Conservation (phyloP, 352 stramenopile species). For the Vaucheria bursata region DNA sequence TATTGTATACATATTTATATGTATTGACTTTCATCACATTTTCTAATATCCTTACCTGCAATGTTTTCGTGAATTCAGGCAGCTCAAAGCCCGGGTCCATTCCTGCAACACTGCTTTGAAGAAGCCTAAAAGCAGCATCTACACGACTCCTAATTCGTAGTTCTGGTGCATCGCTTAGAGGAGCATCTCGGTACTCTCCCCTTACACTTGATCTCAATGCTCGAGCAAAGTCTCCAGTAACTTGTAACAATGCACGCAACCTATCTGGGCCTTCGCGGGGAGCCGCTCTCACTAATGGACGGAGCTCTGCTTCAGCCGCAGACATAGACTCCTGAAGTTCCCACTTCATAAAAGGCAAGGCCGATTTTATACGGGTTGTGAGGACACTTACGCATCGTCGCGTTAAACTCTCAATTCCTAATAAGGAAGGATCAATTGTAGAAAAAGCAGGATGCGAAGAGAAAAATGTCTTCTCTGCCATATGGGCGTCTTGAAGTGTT, state of each 20-base stretch:
- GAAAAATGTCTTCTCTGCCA: slow-evolving; percentile 39
- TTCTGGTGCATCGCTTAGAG: slow-evolving; percentile 36
- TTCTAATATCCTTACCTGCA: slow-evolving; percentile 44
- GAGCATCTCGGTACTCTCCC: slow-evolving; percentile 39
- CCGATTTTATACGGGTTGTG: slow-evolving; percentile 37
- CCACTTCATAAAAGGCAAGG: slow-evolving; percentile 46
- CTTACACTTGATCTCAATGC: slow-evolving; percentile 32
- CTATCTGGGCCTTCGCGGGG: slow-evolving; percentile 1
- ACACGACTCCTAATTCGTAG: slow-evolving; percentile 22
- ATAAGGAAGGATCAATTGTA: slow-evolving; percentile 24
- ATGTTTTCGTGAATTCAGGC: slow-evolving; percentile 39
- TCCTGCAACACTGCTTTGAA: slow-evolving; percentile 35
- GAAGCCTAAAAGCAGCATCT: slow-evolving; percentile 35
- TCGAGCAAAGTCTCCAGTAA: slow-evolving; percentile 36
- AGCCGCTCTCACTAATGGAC: slow-evolving; percentile 23
- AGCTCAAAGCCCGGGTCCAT: slow-evolving; percentile 47
- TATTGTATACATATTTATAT: too few relatives aligned
- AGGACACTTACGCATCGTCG: slow-evolving; percentile 24
- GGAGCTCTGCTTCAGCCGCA: slow-evolving; percentile 29
- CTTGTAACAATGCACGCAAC: slow-evolving; percentile 14
- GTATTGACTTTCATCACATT: too few relatives aligned
- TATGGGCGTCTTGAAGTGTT: slow-evolving; percentile 24
- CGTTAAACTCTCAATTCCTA: slow-evolving; percentile 36
- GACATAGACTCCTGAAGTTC: slow-evolving; percentile 22
- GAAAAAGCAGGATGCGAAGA: slow-evolving; percentile 7